phyloP scores from a whole-genome alignment of 2,329 filamentous ascomycete species.

The Sarocladiaceae sp. region DNA sequence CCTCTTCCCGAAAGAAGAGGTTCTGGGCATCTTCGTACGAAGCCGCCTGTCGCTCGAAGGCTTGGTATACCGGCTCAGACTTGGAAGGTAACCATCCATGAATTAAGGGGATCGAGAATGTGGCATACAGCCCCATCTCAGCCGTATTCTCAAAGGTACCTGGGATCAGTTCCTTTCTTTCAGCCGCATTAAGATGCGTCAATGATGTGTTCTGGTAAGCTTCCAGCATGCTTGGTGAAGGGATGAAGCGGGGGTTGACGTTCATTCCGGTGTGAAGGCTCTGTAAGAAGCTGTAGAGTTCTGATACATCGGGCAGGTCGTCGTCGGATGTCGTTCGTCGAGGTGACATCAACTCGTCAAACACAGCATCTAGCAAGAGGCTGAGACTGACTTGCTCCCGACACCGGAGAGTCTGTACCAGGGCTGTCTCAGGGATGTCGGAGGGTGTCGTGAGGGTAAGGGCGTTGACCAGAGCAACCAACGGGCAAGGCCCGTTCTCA shows the following conservation, averaged over 20 bases:
- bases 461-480: constrained; percentile 90
- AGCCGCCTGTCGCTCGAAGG: constrained; percentile 67
- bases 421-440: constrained; percentile 54
- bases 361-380: constrained; percentile 78
- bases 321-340: constrained; percentile 56
- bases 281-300: constrained; percentile 81
- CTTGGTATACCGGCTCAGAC: constrained; percentile 58
- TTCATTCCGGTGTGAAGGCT: constrained; percentile 96
- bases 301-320: constrained; percentile 75
- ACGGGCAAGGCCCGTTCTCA: constrained; percentile 85
- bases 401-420: constrained; percentile 70
- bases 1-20: constrained; percentile 80
- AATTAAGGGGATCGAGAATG: constrained; percentile 80
- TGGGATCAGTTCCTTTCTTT: constrained; percentile 42
- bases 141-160: constrained; percentile 81
- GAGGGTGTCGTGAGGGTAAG: constrained; percentile 75
- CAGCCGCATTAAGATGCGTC: constrained; percentile 43
- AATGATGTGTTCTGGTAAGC: constrained; percentile 47
- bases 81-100: constrained; percentile 85
- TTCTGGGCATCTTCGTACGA: constrained; percentile 92
- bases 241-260: constrained; percentile 84
- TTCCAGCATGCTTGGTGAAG: constrained; percentile 40
- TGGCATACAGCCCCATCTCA: constrained; percentile 87
- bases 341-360: constrained; percentile 86
- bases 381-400: constrained; percentile 85